Evolutionary conservation across 2,329 filamentous ascomycete species (phyloP), one percentile per base, ranked within the genome.

Genomic region (Emergomyces orientalis): DNA sequence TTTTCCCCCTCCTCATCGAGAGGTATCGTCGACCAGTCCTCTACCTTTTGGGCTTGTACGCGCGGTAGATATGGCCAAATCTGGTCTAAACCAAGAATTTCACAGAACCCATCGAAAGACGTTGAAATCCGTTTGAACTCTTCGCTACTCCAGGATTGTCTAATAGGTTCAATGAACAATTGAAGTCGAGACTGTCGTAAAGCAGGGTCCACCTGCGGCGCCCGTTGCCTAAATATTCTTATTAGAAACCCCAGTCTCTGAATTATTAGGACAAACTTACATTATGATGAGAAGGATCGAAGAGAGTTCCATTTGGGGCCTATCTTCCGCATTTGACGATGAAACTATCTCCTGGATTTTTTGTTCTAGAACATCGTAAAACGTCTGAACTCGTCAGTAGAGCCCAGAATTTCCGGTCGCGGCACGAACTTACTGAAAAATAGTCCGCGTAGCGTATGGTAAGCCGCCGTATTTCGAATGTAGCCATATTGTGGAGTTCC

Each of bases 201-300:
- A n/a, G 81, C 80, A 22, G 83, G 81, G 67, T 95, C 88, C 41
- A 97, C 82, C 52, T 86, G 86, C 27, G 82, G 87, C 43, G 91
- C 87, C 64, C 94, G 90, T 75, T 97, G 93, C 69, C 88, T 89
- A 55, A 2, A 17, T 59, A 54, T 59, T 22, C 11, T 62, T 70
- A n/a, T n/a, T 62, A 69, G 41, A 45, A 47, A 8, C 19, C 41
- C 41, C 9, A 17, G 3, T 22, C 19, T 45, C 25, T 4, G 17
- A 27, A 34, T 47, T 3, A 47, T 27, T 32, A 34, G 65, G 34
- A 58, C 14, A 43, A 14, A 73, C 81, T 71, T 78, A 88, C 84
- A 94, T 88, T 65, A 99, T 94, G 64, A 96, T 94, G 73, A 99
- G 95, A 0, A 97, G 81, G 66, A 97, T 93, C 11, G 91, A 93